Conservation (phyloP, 2,329 filamentous ascomycete species). For the Pseudocercospora fijiensis region DNA sequence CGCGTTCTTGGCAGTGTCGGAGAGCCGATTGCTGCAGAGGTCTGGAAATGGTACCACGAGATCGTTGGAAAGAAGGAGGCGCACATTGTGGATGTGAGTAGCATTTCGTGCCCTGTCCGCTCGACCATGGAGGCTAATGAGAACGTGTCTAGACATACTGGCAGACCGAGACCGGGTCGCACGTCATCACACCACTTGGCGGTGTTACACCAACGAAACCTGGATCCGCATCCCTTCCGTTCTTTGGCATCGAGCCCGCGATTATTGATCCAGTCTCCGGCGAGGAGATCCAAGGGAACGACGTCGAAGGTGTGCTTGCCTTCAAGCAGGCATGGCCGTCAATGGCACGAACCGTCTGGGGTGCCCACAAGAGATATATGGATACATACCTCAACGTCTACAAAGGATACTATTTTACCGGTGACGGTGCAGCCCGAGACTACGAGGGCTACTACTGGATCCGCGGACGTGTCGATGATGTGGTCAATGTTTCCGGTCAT, state of each 20-base stretch:
- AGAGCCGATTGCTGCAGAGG: constrained; percentile 94
- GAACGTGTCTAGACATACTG: constrained; percentile 86
- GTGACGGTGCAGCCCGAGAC: constrained; percentile 91
- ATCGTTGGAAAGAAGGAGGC: constrained; percentile 89
- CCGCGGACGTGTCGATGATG: constrained; percentile 94
- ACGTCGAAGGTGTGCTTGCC: constrained; percentile 92
- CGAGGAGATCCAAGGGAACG: constrained; percentile 88
- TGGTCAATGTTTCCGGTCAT: constrained; percentile 96
- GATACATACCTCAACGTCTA: constrained; percentile 98
- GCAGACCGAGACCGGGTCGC: constrained; percentile 98
- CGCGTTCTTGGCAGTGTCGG: constrained; percentile 91
- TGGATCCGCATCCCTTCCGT: constrained; percentile 90
- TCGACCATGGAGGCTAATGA: constrained; percentile 21
- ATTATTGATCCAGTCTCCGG: constrained; percentile 97
- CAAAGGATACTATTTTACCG: constrained; percentile 95
- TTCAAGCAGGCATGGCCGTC: constrained; percentile 99
- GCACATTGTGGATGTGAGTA: constrained; percentile 87
- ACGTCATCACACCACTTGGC: constrained; percentile 90
- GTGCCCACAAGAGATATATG: constrained; percentile 97
- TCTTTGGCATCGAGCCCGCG: constrained; percentile 96
- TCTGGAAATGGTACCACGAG: constrained; percentile 99
- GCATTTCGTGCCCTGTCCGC: not conserved
- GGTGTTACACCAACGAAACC: constrained; percentile 96
- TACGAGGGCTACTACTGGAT: constrained; percentile 99
- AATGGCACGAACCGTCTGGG: constrained; percentile 97